These are phyloP conservation scores for Bacterosira constricta DNA, from an alignment of 108 stramenopile genomes.

Conservation along the genomic window DNA sequence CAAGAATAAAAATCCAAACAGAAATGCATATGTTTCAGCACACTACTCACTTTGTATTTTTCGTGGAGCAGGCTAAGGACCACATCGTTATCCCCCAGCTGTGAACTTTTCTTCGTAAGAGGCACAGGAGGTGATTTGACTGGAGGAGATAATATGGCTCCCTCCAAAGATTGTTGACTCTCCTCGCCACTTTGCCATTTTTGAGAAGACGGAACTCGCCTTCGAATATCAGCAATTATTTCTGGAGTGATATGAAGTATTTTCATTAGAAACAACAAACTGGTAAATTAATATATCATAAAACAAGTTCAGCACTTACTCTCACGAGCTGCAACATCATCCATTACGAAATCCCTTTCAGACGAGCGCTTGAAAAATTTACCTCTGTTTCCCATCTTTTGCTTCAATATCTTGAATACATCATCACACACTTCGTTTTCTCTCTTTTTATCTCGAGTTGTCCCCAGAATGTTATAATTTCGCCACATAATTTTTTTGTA, in stretches of 20 bases:
- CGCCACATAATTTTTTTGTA: conserved; percentile 11
- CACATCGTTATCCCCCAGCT: background rate
- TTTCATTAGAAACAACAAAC: background rate
- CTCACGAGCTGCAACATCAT: background rate
- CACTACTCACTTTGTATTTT: conserved; percentile 10
- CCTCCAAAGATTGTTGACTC: background rate
- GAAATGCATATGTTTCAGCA: background rate
- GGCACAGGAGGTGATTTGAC: background rate
- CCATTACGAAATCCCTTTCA: background rate
- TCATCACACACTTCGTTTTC: conserved; percentile 1
- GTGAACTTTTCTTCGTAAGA: too few relatives aligned
- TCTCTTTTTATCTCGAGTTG: background rate
- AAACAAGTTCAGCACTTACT: background rate
- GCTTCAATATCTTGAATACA: background rate
- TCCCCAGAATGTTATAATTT: background rate
- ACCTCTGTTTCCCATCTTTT: background rate
- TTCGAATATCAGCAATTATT: conserved; percentile 2
- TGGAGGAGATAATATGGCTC: background rate
- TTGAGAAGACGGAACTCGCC: background rate
- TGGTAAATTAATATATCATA: background rate
- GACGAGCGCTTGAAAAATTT: conserved; percentile 10
- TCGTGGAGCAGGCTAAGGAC: conserved; percentile 19
- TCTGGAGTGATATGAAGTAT: background rate
- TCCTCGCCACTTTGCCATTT: background rate
- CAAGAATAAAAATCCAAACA: background rate